Conservation (phyloP, 805 yeast genomes). For the Saccharomyces mikatae region DNA sequence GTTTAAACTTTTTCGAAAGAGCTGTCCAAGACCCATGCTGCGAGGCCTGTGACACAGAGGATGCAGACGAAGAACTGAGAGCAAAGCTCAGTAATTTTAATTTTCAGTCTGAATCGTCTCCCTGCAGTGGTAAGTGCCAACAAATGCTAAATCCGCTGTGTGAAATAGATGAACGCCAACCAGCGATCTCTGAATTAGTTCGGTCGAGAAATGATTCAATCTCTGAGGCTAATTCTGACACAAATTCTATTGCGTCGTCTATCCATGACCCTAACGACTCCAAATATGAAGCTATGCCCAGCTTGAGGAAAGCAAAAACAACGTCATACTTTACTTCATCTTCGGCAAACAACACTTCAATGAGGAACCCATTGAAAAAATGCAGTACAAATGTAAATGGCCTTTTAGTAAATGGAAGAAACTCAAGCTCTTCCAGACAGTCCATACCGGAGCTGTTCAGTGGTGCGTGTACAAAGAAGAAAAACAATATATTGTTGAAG, state of each 20-base stretch:
- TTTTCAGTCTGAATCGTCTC: not conserved
- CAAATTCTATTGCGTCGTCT: not conserved
- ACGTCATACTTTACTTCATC: not conserved
- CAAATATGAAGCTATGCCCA: not conserved
- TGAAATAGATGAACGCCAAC: not conserved
- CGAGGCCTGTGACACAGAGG: constrained; percentile 20
- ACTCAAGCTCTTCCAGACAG: not conserved
- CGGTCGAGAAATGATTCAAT: not conserved
- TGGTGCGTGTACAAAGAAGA: not conserved
- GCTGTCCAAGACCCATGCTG: constrained; percentile 24
- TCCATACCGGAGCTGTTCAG: not conserved
- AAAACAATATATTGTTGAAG: not conserved
- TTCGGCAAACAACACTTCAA: not conserved
- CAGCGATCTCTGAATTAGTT: not conserved
- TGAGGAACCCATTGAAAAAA: not conserved
- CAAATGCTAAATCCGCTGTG: not conserved
- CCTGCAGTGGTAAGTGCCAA: not conserved
- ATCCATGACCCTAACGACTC: not conserved
- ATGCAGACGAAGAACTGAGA: constrained; percentile 2
- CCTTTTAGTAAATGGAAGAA: not conserved
- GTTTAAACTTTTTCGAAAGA: constrained; percentile 18
- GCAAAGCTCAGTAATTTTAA: not conserved
- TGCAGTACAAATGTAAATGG: not conserved
- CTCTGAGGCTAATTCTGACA: not conserved
- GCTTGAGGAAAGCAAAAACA: not conserved